Base-by-base conservation (phyloP, 345 rosid genomes). In the Syzygium jambos region DNA sequence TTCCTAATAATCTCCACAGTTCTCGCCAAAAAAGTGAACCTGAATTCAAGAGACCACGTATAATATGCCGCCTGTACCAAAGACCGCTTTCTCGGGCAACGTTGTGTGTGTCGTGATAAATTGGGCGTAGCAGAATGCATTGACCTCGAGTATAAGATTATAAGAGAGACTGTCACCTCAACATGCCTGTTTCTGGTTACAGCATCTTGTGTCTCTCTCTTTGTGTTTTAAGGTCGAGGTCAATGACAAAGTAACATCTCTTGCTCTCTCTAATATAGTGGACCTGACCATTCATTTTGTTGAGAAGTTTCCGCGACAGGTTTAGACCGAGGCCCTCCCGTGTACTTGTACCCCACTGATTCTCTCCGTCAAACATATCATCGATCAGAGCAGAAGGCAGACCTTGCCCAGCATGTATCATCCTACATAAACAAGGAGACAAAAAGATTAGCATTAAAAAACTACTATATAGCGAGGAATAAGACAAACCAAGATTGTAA, bases 341-440 rank as follows among this genome's bases (percentile, higher is more conserved):
- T 21, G 61, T 22, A 51, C 52, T 89, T 14, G 86, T 23, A 52
- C 49, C 21, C 94, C 94, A 89, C 34, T 55, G 91, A 38, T 91
- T 93, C 89, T 91, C 90, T 9, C 88, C 91, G 27, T 92, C 93
- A 27, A 91, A 91, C 96, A 96, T 95, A 43, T 97, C 96, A 87
- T 93, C 88, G 86, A 95, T 78, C 73, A 94, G 90, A 86, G 89
- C 88, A 65, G 93, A 51, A 85, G 98, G 98, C 84, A 96, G 90
- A 82, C 98, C 97, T 90, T 91, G 84, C 25, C 99, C 96, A 0
- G 97, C 94, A 90, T 94, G 97, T 51, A 93, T 92, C 94, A 97
- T 91, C 89, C 99, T 97, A 56, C 90, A 91, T 68, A 54, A 85
- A 87, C 56, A 78, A 52, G 43, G 83, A 10, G 88, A 29, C 12